phyloP scores from a whole-genome alignment of 352 stramenopile species.

The Phytopythium aichiense region DNA sequence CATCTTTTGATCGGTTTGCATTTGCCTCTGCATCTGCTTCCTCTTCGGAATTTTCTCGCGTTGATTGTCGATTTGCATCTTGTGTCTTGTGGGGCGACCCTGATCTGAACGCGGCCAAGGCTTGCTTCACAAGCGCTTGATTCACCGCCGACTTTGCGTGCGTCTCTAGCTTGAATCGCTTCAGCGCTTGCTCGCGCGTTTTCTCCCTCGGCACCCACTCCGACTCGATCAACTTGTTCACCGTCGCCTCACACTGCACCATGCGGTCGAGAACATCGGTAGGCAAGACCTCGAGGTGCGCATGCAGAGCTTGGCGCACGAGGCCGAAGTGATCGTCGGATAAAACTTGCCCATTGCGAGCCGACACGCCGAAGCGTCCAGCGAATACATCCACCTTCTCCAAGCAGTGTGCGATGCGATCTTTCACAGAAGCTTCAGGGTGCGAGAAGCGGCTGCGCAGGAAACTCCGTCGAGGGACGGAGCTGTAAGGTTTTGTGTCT shows the following conservation, averaged over 20 bases:
- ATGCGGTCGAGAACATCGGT: constrained; percentile 52
- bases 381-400: constrained; percentile 36
- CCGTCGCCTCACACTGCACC: constrained; percentile 41
- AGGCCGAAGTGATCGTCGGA: constrained; percentile 43
- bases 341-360: constrained; percentile 27
- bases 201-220: constrained; percentile 62
- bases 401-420: constrained; percentile 34
- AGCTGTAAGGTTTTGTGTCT: constrained; percentile 18
- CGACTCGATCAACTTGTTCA: constrained; percentile 41
- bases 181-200: constrained; percentile 36
- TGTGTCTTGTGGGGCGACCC: neutral
- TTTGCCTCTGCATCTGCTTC: neutral
- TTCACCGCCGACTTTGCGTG: constrained; percentile 33
- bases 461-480: constrained; percentile 39
- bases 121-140: constrained; percentile 47
- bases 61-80: neutral
- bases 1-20: neutral
- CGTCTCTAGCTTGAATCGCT: constrained; percentile 29
- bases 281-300: constrained; percentile 54
- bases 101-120: constrained; percentile 26
- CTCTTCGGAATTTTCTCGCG: neutral
- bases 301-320: constrained; percentile 52
- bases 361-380: constrained; percentile 39
- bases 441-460: constrained; percentile 48
- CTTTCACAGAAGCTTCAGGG: constrained; percentile 33